phyloP scores from a whole-genome alignment of 345 rosid genomes.

The Euphorbia peplus region DNA sequence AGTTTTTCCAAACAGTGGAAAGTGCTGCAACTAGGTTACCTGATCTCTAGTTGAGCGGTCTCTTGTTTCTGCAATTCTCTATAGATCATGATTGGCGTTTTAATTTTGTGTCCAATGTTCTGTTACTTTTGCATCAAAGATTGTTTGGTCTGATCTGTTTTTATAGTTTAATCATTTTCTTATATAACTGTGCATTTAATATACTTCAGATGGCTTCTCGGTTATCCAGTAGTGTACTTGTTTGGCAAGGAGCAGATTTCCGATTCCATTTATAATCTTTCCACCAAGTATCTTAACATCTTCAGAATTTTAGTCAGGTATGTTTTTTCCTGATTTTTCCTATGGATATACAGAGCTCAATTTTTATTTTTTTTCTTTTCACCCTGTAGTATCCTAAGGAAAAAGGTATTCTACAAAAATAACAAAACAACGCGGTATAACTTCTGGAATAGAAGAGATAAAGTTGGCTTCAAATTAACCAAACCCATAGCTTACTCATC shows the following conservation, averaged over 20 bases:
- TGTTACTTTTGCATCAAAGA: not conserved
- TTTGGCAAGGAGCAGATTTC: constrained; percentile 74
- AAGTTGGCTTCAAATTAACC: not conserved
- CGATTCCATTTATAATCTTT: constrained; percentile 77
- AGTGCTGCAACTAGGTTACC: not conserved
- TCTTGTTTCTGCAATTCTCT: not conserved
- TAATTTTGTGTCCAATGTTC: not conserved
- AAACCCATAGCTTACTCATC: not conserved
- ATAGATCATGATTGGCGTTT: not conserved
- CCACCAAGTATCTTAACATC: constrained; percentile 76
- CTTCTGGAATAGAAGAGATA: not conserved
- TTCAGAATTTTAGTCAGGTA: constrained; percentile 72
- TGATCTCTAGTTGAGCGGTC: not conserved
- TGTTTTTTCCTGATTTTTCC: constrained; percentile 16
- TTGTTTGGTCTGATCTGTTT: not conserved
- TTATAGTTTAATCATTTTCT: not conserved
- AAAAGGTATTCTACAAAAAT: not conserved
- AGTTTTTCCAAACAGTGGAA: not conserved
- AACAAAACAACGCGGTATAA: not conserved
- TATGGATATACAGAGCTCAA: too few relatives aligned
- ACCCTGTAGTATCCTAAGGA: too few relatives aligned
- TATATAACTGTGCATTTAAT: constrained; percentile 17
- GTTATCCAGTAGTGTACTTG: constrained; percentile 86
- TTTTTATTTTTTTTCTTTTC: too few relatives aligned
- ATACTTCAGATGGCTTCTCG: constrained; percentile 80